Conservation (phyloP, 495 filamentous ascomycete species). For the Annulohypoxylon stygium region DNA sequence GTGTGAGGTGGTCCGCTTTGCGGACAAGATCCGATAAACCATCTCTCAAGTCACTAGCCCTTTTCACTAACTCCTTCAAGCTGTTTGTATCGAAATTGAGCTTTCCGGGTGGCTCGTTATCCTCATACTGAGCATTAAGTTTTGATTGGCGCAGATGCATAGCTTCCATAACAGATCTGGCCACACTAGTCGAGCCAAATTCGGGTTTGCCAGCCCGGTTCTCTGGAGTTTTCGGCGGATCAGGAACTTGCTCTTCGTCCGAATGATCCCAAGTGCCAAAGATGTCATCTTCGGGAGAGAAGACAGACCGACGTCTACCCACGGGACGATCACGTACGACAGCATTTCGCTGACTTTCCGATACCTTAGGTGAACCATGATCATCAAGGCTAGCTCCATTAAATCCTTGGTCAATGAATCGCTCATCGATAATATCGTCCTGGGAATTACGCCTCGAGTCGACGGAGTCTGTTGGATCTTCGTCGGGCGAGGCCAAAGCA, state of each 20-base stretch:
- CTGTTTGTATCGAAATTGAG: constrained; percentile 93
- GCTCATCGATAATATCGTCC: constrained; percentile 56
- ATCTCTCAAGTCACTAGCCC: constrained; percentile 81
- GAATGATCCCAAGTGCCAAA: constrained; percentile 64
- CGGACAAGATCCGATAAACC: constrained; percentile 81
- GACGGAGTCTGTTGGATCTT: constrained; percentile 68
- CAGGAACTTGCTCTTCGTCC: constrained; percentile 47
- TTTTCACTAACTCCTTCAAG: constrained; percentile 85
- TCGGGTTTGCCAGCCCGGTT: constrained; percentile 43
- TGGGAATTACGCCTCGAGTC: constrained; percentile 51
- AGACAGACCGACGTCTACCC: constrained; percentile 66
- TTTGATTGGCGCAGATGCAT: constrained; percentile 75
- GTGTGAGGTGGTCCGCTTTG: constrained; percentile 78
- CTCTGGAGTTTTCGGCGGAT: constrained; percentile 59
- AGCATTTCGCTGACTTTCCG: constrained; percentile 53
- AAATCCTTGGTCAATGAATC: constrained; percentile 72
- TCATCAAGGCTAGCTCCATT: constrained; percentile 57
- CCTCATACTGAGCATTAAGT: constrained; percentile 54
- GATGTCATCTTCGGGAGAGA: constrained; percentile 73
- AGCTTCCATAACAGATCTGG: constrained; percentile 84
- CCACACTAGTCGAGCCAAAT: constrained; percentile 65
- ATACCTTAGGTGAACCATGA: constrained; percentile 53
- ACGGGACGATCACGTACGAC: constrained; percentile 59
- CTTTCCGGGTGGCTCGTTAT: constrained; percentile 72
- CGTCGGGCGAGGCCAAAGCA: constrained; percentile 84